These are phyloP conservation scores for Solanum medicagineum DNA, from an alignment of 257 asterid genomes.

Conservation along the genomic window DNA sequence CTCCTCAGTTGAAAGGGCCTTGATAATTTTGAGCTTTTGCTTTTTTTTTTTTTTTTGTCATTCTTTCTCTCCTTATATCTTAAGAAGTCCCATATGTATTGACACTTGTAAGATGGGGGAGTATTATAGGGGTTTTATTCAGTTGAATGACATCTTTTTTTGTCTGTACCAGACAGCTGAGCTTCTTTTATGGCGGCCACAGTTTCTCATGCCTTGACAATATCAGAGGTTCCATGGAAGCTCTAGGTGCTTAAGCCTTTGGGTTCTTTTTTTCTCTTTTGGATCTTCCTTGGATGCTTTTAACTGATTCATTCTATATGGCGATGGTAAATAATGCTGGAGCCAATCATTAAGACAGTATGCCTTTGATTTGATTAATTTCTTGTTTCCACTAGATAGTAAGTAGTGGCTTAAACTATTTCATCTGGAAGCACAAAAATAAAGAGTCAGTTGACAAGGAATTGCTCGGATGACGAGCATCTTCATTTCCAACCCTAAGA, in stretches of 20 bases:
- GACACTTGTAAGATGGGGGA: not conserved
- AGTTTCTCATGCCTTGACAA: not conserved
- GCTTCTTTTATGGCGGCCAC: not conserved
- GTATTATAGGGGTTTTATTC: not conserved
- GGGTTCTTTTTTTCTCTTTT: not conserved
- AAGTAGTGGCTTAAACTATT: not conserved
- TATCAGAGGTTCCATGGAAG: not conserved
- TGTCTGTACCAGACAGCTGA: not conserved
- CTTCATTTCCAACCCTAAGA: not conserved
- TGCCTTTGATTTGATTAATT: not conserved
- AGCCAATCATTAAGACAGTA: not conserved
- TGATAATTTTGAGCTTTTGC: not conserved
- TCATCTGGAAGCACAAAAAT: not conserved
- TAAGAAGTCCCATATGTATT: not conserved
- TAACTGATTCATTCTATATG: not conserved
- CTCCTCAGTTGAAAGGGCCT: not conserved
- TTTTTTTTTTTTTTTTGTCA: not conserved
- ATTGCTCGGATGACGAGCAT: not conserved
- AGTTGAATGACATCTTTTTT: not conserved
- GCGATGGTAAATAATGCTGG: not conserved
- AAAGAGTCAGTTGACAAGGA: not conserved
- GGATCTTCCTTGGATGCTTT: not conserved
- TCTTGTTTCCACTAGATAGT: not conserved
- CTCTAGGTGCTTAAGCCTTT: not conserved
- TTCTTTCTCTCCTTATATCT: constrained; percentile 2